These are phyloP conservation scores for Neoboletus magnificus DNA, from an alignment of 768 basidiomycete genomes.

Conservation along the genomic window DNA sequence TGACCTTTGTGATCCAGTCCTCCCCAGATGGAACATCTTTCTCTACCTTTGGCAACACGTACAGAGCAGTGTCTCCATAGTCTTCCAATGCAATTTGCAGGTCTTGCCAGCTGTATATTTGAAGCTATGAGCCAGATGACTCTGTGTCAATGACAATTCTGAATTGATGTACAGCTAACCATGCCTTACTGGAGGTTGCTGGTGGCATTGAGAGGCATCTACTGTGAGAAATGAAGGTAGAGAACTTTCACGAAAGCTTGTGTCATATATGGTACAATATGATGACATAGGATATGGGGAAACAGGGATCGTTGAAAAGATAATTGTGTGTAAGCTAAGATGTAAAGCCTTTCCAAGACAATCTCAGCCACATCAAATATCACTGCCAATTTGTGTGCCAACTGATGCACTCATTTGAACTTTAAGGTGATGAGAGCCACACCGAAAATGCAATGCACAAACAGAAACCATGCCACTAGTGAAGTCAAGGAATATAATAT, in stretches of 20 bases:
- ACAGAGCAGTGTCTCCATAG: slow-evolving; percentile 45
- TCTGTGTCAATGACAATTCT: slow-evolving; percentile 98
- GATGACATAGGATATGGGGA: background rate
- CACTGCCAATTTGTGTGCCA: background rate
- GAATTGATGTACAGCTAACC: slow-evolving; percentile 79
- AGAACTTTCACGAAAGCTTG: slow-evolving; percentile 17
- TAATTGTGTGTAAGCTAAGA: background rate
- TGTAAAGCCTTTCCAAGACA: background rate
- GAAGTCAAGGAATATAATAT: background rate
- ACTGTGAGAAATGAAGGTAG: slow-evolving; percentile 25
- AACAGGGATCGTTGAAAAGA: background rate
- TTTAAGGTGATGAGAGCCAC: slow-evolving; percentile 1
- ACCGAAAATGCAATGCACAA: slow-evolving; percentile 5
- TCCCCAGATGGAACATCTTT: slow-evolving; percentile 83
- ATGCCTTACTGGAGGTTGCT: slow-evolving; percentile 63
- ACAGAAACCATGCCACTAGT: background rate
- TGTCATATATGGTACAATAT: slow-evolving; percentile 7
- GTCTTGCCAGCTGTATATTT: slow-evolving; percentile 97
- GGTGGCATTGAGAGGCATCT: slow-evolving; percentile 61
- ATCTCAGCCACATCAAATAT: slow-evolving; percentile 4
- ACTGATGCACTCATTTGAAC: background rate
- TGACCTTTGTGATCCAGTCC: slow-evolving; percentile 87
- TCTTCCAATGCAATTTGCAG: slow-evolving; percentile 59
- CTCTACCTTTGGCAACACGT: slow-evolving; percentile 78
- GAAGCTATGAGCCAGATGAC: slow-evolving; percentile 88